phyloP scores from a whole-genome alignment of 768 basidiomycete genomes.

The Imleria badia region DNA sequence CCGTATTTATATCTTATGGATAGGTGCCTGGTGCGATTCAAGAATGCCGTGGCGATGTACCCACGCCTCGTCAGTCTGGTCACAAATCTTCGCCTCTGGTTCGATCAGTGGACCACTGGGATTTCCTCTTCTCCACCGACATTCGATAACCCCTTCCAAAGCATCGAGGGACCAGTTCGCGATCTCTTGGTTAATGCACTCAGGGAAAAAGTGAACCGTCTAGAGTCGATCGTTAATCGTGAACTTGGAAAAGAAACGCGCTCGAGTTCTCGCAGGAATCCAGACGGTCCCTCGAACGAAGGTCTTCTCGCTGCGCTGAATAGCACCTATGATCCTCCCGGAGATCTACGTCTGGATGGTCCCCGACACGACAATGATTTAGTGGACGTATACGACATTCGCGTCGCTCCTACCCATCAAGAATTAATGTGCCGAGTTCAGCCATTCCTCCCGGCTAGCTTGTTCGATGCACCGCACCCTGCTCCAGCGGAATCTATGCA shows the following conservation, averaged over 20 bases:
- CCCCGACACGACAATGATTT: constrained; percentile 71
- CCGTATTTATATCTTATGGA: neutral
- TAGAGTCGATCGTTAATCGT: constrained; percentile 49
- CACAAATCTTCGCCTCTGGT: constrained; percentile 44
- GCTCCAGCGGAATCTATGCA: constrained; percentile 59
- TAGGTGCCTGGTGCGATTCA: constrained; percentile 60
- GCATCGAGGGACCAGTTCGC: constrained; percentile 29
- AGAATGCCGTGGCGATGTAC: constrained; percentile 48
- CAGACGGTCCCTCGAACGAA: constrained; percentile 19
- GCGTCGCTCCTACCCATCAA: constrained; percentile 67
- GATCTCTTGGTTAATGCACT: constrained; percentile 35
- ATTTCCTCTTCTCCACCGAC: constrained; percentile 36
- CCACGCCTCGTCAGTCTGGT: constrained; percentile 45
- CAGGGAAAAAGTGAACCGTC: constrained; percentile 31
- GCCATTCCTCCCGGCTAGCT: constrained; percentile 63
- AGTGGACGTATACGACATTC: constrained; percentile 52
- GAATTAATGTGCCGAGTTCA: constrained; percentile 52
- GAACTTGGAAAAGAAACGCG: constrained; percentile 42
- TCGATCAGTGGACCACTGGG: constrained; percentile 45
- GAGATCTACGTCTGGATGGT: constrained; percentile 45
- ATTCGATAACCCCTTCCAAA: constrained; percentile 47
- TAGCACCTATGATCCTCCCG: constrained; percentile 55
- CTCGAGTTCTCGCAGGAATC: constrained; percentile 8
- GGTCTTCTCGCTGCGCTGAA: constrained; percentile 41
- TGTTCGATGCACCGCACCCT: constrained; percentile 62